phyloP scores from a whole-genome alignment of 2,329 filamentous ascomycete species.

The Cercospora berteroae region DNA sequence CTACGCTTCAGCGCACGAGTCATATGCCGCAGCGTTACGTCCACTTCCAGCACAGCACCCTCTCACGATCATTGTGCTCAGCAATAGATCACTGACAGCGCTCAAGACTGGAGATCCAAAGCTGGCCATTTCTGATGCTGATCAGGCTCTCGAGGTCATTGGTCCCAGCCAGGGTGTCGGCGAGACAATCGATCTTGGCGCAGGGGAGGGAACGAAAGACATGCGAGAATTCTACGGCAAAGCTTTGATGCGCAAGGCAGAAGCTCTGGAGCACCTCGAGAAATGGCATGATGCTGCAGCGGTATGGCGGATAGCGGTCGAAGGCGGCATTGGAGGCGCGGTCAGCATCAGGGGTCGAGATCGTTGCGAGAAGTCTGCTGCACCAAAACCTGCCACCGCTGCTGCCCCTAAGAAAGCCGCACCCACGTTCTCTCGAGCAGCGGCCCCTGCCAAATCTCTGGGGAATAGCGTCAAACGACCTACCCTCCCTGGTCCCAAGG shows the following conservation, averaged over 20 bases:
- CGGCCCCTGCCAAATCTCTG: constrained; percentile 24
- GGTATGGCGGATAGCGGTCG: constrained; percentile 80
- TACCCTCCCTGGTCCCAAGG: constrained; percentile 37
- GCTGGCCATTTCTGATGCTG: constrained; percentile 78
- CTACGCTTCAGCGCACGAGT: constrained; percentile 78
- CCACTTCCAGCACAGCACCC: constrained; percentile 77
- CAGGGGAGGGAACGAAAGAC: constrained; percentile 63
- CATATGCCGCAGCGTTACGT: constrained; percentile 74
- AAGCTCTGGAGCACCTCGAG: constrained; percentile 93
- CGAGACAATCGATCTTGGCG: constrained; percentile 71
- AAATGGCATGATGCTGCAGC: constrained; percentile 80
- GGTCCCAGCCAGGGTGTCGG: constrained; percentile 74
- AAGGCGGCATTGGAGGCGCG: constrained; percentile 79
- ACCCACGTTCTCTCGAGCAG: constrained; percentile 35
- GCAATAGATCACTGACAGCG: constrained; percentile 85
- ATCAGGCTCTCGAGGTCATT: constrained; percentile 75
- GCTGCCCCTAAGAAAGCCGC: constrained; percentile 46
- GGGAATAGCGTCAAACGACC: constrained; percentile 32
- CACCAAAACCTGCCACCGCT: constrained; percentile 53
- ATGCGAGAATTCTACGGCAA: constrained; percentile 95
- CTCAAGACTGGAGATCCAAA: constrained; percentile 92
- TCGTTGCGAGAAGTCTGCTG: constrained; percentile 82
- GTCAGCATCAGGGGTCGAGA: constrained; percentile 82
- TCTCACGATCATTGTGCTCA: constrained; percentile 80
- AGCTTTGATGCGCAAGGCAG: constrained; percentile 88